phyloP scores from a whole-genome alignment of 345 rosid genomes.

The Theobroma cacao region DNA sequence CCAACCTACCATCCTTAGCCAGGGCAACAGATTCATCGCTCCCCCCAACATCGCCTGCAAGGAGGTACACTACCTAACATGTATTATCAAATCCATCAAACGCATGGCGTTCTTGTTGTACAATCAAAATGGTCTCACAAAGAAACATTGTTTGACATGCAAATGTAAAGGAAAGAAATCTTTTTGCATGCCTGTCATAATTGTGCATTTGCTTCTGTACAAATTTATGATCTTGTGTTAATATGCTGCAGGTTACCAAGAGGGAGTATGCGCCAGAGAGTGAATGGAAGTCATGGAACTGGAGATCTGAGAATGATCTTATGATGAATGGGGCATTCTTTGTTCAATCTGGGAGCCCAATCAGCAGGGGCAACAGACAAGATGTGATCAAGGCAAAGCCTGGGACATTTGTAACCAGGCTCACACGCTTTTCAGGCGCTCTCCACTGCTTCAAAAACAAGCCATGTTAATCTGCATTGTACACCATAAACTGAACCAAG shows the following conservation, averaged over 20 bases:
- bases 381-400: constrained; percentile 10
- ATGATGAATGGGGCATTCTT: constrained; percentile 47
- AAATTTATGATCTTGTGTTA: neutral
- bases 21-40: constrained; percentile 50
- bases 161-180: too few relatives aligned
- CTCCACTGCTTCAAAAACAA: neutral
- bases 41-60: constrained; percentile 22
- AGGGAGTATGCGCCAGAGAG: constrained; percentile 25
- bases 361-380: neutral
- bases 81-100: too few relatives aligned
- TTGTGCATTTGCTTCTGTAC: too few relatives aligned
- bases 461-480: neutral
- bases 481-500: neutral
- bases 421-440: constrained; percentile 16
- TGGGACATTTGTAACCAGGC: neutral
- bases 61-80: constrained; percentile 24
- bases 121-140: too few relatives aligned
- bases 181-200: too few relatives aligned
- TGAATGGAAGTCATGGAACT: constrained; percentile 42
- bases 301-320: constrained; percentile 46
- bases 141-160: too few relatives aligned
- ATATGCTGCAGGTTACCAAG: constrained; percentile 29
- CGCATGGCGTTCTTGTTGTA: too few relatives aligned
- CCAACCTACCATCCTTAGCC: constrained; percentile 43
- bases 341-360: constrained; percentile 35